Evolutionary conservation across 2,329 filamentous ascomycete species (phyloP).

Genomic region (Fusarium ramigenum): DNA sequence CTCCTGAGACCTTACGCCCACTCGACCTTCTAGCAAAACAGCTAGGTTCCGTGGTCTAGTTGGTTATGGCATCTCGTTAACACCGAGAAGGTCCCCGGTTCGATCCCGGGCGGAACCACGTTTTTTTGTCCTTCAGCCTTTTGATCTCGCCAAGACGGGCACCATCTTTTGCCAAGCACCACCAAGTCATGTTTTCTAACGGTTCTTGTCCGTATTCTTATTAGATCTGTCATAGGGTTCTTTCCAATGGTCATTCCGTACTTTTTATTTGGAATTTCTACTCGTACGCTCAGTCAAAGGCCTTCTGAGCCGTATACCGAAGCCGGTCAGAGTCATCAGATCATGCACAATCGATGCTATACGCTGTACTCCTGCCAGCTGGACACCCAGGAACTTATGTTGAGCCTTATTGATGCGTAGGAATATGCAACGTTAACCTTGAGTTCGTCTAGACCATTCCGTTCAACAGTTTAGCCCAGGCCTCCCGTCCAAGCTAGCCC

Average conservation of each 20-base stretch:
- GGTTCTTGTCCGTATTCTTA: not conserved
- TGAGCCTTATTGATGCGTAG: not conserved
- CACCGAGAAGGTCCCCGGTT: constrained; percentile 23
- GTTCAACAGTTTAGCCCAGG: not conserved
- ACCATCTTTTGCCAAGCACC: not conserved
- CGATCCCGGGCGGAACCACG: constrained; percentile 15
- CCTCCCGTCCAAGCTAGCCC: not conserved
- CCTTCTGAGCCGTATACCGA: not conserved
- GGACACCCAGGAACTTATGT: not conserved
- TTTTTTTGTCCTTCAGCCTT: not conserved
- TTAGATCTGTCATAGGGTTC: not conserved
- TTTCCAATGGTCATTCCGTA: fast-evolving
- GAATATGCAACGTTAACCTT: not conserved
- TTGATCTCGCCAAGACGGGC: not conserved
- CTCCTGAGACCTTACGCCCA: fast-evolving
- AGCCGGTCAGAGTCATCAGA: not conserved
- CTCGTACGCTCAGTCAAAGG: too few species aligned
- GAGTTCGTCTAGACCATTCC: not conserved
- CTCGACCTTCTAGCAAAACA: not conserved
- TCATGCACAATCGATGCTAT: not conserved
- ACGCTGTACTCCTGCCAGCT: too few species aligned
- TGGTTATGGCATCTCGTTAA: constrained; percentile 23
- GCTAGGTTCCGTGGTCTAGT: constrained; percentile 14
- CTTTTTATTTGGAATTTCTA: not conserved
- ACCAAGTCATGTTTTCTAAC: not conserved